A percentile compares a stretch with the other conserved stretches of the same genome.
Conservation (phyloP, 2,329 filamentous ascomycete species). For the Biscogniauxia marginata region DNA sequence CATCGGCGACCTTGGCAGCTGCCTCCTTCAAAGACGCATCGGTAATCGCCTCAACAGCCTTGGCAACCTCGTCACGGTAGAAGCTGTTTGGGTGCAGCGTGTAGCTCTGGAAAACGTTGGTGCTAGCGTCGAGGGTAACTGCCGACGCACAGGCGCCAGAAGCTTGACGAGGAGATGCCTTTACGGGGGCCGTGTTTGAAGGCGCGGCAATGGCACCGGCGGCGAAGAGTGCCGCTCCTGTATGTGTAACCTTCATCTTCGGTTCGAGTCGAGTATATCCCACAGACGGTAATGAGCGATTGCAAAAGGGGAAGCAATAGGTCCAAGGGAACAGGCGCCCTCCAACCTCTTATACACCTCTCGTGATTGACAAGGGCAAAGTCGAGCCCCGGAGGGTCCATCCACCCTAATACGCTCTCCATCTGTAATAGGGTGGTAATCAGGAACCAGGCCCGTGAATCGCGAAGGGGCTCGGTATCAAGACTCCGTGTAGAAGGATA, state of each 20-base stretch:
- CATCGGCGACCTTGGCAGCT: slow-evolving; percentile 51
- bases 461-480: slow-evolving; percentile 31
- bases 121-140: slow-evolving; percentile 31
- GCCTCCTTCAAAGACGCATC: slow-evolving; percentile 53
- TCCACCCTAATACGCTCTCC: slow-evolving; percentile 2
- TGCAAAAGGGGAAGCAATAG: slow-evolving; percentile 16
- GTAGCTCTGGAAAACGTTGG: slow-evolving; percentile 32
- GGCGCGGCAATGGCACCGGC: slow-evolving; percentile 30
- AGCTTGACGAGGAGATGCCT: slow-evolving; percentile 14
- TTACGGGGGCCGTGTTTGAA: slow-evolving; percentile 14
- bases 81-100: slow-evolving; percentile 33
- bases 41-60: slow-evolving; percentile 25
- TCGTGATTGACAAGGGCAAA: slow-evolving; percentile 4
- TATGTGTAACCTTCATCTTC: slow-evolving; percentile 32
- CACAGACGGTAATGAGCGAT: slow-evolving; percentile 23
- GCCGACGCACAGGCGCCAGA: slow-evolving; percentile 26
- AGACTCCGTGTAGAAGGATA: slow-evolving; percentile 27
- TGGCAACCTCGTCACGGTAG: slow-evolving; percentile 30
- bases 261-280: slow-evolving; percentile 20
- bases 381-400: not conserved
- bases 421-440: slow-evolving; percentile 23
- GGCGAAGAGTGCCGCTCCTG: slow-evolving; percentile 27
- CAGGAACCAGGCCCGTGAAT: slow-evolving; percentile 33
- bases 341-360: slow-evolving; percentile 27
- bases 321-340: slow-evolving; percentile 10